Evolutionary conservation across 163 green algal species (phyloP).

Genomic region (Chloromonas sp.): DNA sequence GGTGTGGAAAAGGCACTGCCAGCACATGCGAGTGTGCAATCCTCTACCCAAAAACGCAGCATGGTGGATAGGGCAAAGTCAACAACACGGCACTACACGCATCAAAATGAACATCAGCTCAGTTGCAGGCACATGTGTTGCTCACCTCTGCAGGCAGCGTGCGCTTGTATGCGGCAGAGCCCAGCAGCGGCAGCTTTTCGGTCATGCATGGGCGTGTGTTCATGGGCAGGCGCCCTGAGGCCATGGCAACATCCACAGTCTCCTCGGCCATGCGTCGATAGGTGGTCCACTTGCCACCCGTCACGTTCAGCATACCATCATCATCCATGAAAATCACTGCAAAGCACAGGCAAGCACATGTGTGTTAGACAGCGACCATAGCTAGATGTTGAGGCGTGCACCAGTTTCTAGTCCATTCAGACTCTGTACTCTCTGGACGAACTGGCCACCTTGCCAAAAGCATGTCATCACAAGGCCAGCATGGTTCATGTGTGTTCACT

Average conservation of each 20-base stretch:
- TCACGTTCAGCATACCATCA: slow-evolving; percentile 80
- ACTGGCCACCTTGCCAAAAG: too few relatives aligned
- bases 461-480: too few relatives aligned
- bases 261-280: slow-evolving; percentile 93
- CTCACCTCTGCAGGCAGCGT: slow-evolving; percentile 58
- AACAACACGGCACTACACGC: too few relatives aligned
- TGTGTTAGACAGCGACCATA: not conserved
- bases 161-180: slow-evolving; percentile 50
- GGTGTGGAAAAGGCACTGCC: too few relatives aligned
- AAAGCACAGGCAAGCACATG: not conserved
- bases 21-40: too few relatives aligned
- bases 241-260: slow-evolving; percentile 65
- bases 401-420: too few relatives aligned
- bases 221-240: slow-evolving; percentile 25
- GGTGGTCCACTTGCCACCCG: slow-evolving; percentile 97
- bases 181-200: slow-evolving; percentile 52
- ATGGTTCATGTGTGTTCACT: too few relatives aligned
- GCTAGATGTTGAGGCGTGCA: too few relatives aligned
- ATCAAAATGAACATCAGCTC: too few relatives aligned
- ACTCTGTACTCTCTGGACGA: too few relatives aligned
- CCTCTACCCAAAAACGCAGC: too few relatives aligned
- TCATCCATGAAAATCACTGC: slow-evolving; percentile 72
- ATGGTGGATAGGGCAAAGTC: too few relatives aligned
- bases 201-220: slow-evolving; percentile 41
- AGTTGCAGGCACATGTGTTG: not conserved